These are phyloP conservation scores for Mycena chlorophos DNA, from an alignment of 768 basidiomycete genomes.

Conservation along the genomic window DNA sequence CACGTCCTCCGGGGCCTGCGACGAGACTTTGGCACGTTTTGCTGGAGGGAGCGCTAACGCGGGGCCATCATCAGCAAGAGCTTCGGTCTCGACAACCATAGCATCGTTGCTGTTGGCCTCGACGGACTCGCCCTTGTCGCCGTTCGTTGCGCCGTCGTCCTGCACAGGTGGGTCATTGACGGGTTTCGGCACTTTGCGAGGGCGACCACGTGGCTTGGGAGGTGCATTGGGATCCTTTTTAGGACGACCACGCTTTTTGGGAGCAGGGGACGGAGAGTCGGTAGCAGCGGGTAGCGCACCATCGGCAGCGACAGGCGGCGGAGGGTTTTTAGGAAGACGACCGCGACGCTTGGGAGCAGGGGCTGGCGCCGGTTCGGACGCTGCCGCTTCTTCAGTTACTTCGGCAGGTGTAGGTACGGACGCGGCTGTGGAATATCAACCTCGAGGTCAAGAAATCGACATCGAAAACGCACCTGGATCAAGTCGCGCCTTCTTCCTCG, in stretches of 20 bases:
- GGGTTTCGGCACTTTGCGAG: no score
- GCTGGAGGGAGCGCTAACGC: neutral
- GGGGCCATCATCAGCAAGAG: neutral
- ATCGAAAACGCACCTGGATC: neutral
- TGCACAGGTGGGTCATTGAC: no score
- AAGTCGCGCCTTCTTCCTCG: slow-evolving; percentile 30
- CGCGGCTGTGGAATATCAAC: neutral
- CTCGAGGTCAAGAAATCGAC: neutral
- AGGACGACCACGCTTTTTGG: slow-evolving; percentile 42
- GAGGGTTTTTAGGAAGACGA: slow-evolving; percentile 4
- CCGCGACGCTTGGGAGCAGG: neutral
- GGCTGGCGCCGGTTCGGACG: neutral
- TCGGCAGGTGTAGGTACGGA: neutral
- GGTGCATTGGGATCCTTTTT: slow-evolving; percentile 19
- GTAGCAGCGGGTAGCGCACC: neutral
- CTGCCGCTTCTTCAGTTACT: neutral
- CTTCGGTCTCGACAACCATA: neutral
- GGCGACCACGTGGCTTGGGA: slow-evolving; percentile 40
- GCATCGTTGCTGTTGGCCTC: neutral
- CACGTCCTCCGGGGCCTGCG: neutral
- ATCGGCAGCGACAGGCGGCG: slow-evolving; percentile 1
- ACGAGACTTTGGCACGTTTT: neutral
- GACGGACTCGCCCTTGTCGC: slow-evolving; percentile 8
- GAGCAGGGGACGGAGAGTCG: slow-evolving; percentile 4
- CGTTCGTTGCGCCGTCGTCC: no score